phyloP scores from a whole-genome alignment of 495 filamentous ascomycete species.

The Jackrogersella multiformis region DNA sequence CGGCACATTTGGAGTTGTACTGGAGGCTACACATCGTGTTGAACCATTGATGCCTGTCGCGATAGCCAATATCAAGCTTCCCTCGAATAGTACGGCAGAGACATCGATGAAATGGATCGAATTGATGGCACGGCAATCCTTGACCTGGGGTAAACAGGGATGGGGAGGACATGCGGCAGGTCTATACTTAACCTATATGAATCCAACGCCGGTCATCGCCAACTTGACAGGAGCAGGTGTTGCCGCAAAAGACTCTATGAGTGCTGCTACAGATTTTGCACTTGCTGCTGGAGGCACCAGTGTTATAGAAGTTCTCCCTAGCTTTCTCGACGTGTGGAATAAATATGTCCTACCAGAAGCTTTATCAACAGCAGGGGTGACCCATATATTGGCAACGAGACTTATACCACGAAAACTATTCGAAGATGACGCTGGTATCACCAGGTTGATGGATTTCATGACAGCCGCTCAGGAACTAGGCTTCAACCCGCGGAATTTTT shows the following conservation, averaged over 20 bases:
- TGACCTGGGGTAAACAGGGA: slow-evolving; percentile 56
- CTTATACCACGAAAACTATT: slow-evolving; percentile 47
- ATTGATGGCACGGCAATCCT: slow-evolving; percentile 52
- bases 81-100: slow-evolving; percentile 34
- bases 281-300: slow-evolving; percentile 45
- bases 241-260: slow-evolving; percentile 47
- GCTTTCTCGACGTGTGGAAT: slow-evolving; percentile 48
- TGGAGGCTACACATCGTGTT: slow-evolving; percentile 57
- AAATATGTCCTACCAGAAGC: slow-evolving; percentile 50
- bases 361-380: slow-evolving; percentile 44
- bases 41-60: slow-evolving; percentile 48
- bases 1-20: slow-evolving; percentile 63
- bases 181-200: slow-evolving; percentile 52
- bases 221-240: slow-evolving; percentile 31
- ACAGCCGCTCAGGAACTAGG: slow-evolving; percentile 24
- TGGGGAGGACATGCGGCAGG: slow-evolving; percentile 59
- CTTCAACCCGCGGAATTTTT: slow-evolving; percentile 38
- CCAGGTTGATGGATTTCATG: slow-evolving; percentile 38
- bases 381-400: slow-evolving; percentile 48
- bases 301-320: slow-evolving; percentile 45
- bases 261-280: slow-evolving; percentile 44
- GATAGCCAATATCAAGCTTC: slow-evolving; percentile 52
- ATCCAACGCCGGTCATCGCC: slow-evolving; percentile 45
- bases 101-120: slow-evolving; percentile 48
- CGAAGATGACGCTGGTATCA: slow-evolving; percentile 31